phyloP scores from a whole-genome alignment of 2,329 filamentous ascomycete genomes.

The Hymenoscyphus repandus region DNA sequence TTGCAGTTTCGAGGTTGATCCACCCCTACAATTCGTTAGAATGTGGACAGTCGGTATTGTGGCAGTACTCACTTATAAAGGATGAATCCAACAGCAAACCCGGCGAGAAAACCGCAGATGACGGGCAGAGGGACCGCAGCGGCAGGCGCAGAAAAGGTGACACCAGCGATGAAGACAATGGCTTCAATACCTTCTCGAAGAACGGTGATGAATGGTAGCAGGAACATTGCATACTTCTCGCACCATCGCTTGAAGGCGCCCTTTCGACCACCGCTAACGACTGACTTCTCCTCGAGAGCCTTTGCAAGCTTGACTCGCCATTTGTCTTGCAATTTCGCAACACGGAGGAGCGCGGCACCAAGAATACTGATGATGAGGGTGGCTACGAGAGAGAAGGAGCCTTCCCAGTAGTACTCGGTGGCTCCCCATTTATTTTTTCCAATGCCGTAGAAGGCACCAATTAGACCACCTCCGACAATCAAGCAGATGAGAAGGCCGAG shows the following conservation, averaged over 20 bases:
- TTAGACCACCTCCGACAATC: slow-evolving; percentile 53
- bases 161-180: slow-evolving; percentile 80
- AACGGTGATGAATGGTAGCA: slow-evolving; percentile 83
- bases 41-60: slow-evolving; percentile 32
- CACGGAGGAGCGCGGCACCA: slow-evolving; percentile 72
- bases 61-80: slow-evolving; percentile 66
- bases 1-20: slow-evolving; percentile 62
- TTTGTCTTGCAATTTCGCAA: slow-evolving; percentile 80
- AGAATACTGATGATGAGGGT: slow-evolving; percentile 76
- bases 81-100: slow-evolving; percentile 61
- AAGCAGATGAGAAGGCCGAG: slow-evolving; percentile 51
- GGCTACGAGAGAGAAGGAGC: slow-evolving; percentile 69
- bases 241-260: slow-evolving; percentile 55
- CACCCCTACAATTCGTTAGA: slow-evolving; percentile 40
- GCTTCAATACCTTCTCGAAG: slow-evolving; percentile 81
- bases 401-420: slow-evolving; percentile 76
- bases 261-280: slow-evolving; percentile 32
- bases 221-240: slow-evolving; percentile 81
- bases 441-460: slow-evolving; percentile 61
- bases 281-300: slow-evolving; percentile 53
- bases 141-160: slow-evolving; percentile 71
- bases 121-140: slow-evolving; percentile 74
- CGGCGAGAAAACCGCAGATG: slow-evolving; percentile 64
- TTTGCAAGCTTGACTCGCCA: slow-evolving; percentile 79
- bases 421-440: slow-evolving; percentile 61